phyloP scores from a whole-genome alignment of 352 stramenopile genomes.

The Pythium guiyangense region DNA sequence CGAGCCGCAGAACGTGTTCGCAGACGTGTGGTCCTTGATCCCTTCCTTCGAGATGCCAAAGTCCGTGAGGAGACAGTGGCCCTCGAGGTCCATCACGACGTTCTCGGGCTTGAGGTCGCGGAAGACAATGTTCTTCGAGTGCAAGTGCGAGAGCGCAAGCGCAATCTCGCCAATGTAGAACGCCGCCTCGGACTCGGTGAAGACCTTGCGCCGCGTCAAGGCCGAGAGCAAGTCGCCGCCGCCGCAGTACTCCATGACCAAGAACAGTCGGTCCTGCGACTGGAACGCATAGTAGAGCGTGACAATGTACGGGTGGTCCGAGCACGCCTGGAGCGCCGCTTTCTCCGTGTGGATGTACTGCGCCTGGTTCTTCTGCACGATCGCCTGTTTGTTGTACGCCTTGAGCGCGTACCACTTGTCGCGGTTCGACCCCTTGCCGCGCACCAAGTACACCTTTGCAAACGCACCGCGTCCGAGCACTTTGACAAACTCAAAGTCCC shows the following conservation, averaged over 20 bases:
- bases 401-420: slow-evolving; percentile 86
- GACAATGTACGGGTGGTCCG: slow-evolving; percentile 85
- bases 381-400: slow-evolving; percentile 86
- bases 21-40: slow-evolving; percentile 81
- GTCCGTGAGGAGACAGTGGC: slow-evolving; percentile 76
- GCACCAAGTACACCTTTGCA: slow-evolving; percentile 83
- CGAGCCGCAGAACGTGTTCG: slow-evolving; percentile 85
- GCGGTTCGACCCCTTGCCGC: slow-evolving; percentile 79
- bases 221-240: slow-evolving; percentile 75
- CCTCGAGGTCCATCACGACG: slow-evolving; percentile 83
- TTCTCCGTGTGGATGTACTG: slow-evolving; percentile 88
- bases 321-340: slow-evolving; percentile 72
- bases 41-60: slow-evolving; percentile 88
- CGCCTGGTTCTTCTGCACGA: slow-evolving; percentile 86
- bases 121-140: slow-evolving; percentile 88
- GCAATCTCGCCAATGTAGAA: slow-evolving; percentile 88
- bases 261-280: slow-evolving; percentile 74
- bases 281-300: slow-evolving; percentile 84
- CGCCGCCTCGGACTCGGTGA: slow-evolving; percentile 68
- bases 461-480: slow-evolving; percentile 79
- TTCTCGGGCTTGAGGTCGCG: slow-evolving; percentile 86
- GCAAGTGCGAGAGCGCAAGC: slow-evolving; percentile 73
- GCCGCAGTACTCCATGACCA: slow-evolving; percentile 87
- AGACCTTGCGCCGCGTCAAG: slow-evolving; percentile 72
- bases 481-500: slow-evolving; percentile 87